Evolutionary conservation across 192 early-diverging fungal species (phyloP), one percentile per base, ranked within the genome.

Genomic region (Phycomyces nitens): DNA sequence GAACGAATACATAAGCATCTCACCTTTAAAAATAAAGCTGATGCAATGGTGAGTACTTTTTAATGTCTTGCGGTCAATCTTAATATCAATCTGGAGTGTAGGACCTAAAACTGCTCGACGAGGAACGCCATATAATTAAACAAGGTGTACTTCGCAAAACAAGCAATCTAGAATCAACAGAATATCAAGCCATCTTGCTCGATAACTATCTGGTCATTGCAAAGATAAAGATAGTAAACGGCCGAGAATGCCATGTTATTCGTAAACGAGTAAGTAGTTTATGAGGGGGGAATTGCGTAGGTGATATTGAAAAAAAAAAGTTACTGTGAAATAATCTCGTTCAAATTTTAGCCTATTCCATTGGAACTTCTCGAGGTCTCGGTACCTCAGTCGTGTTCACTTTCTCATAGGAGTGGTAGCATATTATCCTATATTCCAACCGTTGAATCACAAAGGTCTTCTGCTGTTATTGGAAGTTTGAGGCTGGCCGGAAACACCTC

Each of bases 151-250:
- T 63, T n/a, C 8, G 40, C 11, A 63, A 63, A 16, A 23, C 14
- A 11, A 23, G 5, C 15, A 53, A 21, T 26, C 16, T 55, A 21
- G 52, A 63, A 7, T 63, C 62, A 22, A 63, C 50, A 11, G 52
- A 42, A 22, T 63, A 63, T 41, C 80, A 84, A 49, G 82, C 94
- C 16, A 87, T 93, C 65, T 68, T 97, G 34, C 89, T 99, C 49
- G 96, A 99, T 73, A 90, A 97, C 78, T 83, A 86, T 72, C 53
- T 63, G 23, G 40, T 63, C 20, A 23, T 54, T 23, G 27, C 62
- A 5, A 63, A 63, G 40, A 14, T 63, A 5, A 63, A 53, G 22
- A 20, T 63, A 4, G 3, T 63, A 2, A 20, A 54, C 1, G 39
- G 22, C 0, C 38, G 21, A 16, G 52, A 53, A 14, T 51, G 53